Conservation (phyloP, 495 filamentous ascomycete species). For the Rostrohypoxylon terebratum region DNA sequence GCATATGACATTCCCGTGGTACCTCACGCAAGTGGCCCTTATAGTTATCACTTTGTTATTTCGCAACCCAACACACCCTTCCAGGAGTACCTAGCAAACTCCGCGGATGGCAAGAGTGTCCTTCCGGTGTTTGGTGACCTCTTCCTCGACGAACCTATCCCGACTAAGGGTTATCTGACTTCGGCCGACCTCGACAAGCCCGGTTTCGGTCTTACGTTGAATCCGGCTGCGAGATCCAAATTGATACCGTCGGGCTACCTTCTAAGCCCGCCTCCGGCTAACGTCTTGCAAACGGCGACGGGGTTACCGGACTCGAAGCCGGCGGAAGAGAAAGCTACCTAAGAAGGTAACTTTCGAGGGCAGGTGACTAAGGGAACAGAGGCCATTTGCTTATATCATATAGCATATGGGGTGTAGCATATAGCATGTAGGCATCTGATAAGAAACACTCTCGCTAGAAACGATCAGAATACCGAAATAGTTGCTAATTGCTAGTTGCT, state of each 20-base stretch:
- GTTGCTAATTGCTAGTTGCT: slow-evolving; percentile 20
- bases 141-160: slow-evolving; percentile 91
- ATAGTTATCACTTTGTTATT: slow-evolving; percentile 94
- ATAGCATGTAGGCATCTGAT: slow-evolving; percentile 22
- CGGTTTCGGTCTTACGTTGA: slow-evolving; percentile 88
- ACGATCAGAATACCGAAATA: slow-evolving; percentile 25
- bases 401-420: no score
- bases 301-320: slow-evolving; percentile 41
- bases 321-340: slow-evolving; percentile 33
- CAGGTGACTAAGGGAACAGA: slow-evolving; percentile 43
- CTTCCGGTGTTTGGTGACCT: slow-evolving; percentile 91
- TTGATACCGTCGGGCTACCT: slow-evolving; percentile 79
- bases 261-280: slow-evolving; percentile 77
- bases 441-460: slow-evolving; percentile 12
- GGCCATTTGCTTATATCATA: no score
- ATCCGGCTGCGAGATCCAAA: slow-evolving; percentile 74
- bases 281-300: slow-evolving; percentile 61
- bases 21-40: slow-evolving; percentile 91
- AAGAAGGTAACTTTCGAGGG: slow-evolving; percentile 34
- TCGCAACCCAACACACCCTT: slow-evolving; percentile 92
- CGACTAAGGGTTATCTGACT: slow-evolving; percentile 81
- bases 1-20: slow-evolving; percentile 95
- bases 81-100: slow-evolving; percentile 95
- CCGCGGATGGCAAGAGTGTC: slow-evolving; percentile 86
- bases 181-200: slow-evolving; percentile 85